Conservation (phyloP, 768 basidiomycete genomes). For the Hirschioporus abietinus region DNA sequence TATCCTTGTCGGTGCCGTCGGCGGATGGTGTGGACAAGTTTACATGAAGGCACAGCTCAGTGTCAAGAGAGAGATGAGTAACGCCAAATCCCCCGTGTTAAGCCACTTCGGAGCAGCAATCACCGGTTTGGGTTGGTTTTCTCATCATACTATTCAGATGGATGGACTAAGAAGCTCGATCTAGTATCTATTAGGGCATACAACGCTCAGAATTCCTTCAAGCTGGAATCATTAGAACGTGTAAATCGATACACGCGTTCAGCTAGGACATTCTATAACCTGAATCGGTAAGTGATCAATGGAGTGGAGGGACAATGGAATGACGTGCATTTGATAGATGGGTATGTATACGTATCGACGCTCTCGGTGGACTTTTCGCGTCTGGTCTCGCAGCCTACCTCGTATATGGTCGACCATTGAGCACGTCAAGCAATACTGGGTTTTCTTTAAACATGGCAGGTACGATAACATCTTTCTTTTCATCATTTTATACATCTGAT, state of each 20-base stretch:
- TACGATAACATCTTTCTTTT: slow-evolving; percentile 12
- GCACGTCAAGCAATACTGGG: slow-evolving; percentile 37
- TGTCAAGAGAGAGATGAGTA: slow-evolving; percentile 53
- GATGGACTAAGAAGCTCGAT: not conserved
- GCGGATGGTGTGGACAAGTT: slow-evolving; percentile 39
- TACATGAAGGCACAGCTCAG: slow-evolving; percentile 53
- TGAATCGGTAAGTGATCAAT: slow-evolving; percentile 32
- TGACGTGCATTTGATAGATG: slow-evolving; percentile 27
- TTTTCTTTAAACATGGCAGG: slow-evolving; percentile 38
- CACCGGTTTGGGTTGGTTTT: slow-evolving; percentile 36
- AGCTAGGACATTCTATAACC: slow-evolving; percentile 39
- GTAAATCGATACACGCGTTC: slow-evolving; percentile 44
- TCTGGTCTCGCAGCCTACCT: slow-evolving; percentile 46
- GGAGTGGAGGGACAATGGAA: not conserved
- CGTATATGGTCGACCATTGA: slow-evolving; percentile 34
- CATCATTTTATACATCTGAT: not conserved
- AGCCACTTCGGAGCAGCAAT: slow-evolving; percentile 49
- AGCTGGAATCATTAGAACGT: slow-evolving; percentile 34
- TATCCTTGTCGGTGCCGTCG: slow-evolving; percentile 29
- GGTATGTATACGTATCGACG: slow-evolving; percentile 51
- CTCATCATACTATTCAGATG: not conserved
- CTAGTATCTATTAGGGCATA: slow-evolving; percentile 49
- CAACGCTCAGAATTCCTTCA: slow-evolving; percentile 42
- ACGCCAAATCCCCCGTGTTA: slow-evolving; percentile 42
- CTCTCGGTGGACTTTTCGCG: slow-evolving; percentile 46